These are phyloP conservation scores for Mortierella sp. DNA, from an alignment of 371 early-diverging fungal genomes.

Conservation along the genomic window DNA sequence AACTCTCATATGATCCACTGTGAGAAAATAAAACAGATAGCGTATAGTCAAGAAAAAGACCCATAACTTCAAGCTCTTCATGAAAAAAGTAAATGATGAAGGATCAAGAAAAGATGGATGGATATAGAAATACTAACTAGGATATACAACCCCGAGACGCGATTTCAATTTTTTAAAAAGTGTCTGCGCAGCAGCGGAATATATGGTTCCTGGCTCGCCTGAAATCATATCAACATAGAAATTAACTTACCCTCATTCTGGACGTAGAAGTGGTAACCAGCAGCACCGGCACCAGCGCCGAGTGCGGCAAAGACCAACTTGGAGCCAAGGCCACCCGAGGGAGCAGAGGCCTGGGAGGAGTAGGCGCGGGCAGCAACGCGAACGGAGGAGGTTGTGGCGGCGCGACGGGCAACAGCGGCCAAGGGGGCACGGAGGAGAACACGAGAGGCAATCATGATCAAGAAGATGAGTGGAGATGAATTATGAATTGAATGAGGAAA, in stretches of 20 bases:
- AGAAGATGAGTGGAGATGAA: background rate
- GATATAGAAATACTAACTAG: background rate
- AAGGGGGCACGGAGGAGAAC: slow-evolving; percentile 40
- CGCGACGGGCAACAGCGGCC: slow-evolving; percentile 49
- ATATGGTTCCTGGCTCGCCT: background rate
- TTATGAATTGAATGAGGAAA: background rate
- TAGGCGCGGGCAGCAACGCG: slow-evolving; percentile 48
- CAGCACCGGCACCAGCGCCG: slow-evolving; percentile 66
- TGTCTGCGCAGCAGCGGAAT: slow-evolving; percentile 30
- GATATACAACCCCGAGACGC: slow-evolving; percentile 14
- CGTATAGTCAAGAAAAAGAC: background rate
- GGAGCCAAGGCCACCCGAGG: slow-evolving; percentile 34
- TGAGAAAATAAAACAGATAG: background rate
- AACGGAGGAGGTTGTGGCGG: slow-evolving; percentile 29
- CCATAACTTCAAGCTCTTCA: too few relatives aligned
- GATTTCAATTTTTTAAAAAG: background rate
- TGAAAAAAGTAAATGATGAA: too few relatives aligned
- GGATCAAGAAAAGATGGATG: too few relatives aligned
- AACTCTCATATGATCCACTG: slow-evolving; percentile 6
- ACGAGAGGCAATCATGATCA: slow-evolving; percentile 20
- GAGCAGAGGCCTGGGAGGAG: slow-evolving; percentile 35
- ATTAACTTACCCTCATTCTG: slow-evolving; percentile 39
- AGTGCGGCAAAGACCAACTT: slow-evolving; percentile 60
- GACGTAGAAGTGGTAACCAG: slow-evolving; percentile 65
- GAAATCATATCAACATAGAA: background rate